Conservation (phyloP, 768 basidiomycete species). For the Naganishia vishniacii region DNA sequence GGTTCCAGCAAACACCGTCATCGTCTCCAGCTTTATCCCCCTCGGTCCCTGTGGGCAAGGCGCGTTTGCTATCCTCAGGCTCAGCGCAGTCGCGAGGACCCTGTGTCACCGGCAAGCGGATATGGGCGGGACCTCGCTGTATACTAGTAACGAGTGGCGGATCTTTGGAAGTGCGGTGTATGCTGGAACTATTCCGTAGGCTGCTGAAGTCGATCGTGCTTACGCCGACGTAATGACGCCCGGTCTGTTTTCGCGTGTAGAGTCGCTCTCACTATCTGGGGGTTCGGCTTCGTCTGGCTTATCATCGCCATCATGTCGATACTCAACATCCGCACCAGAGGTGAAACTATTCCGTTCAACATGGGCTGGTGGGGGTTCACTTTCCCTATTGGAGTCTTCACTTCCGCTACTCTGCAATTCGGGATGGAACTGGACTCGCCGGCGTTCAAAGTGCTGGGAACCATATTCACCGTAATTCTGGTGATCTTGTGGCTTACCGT, state of each 20-base stretch:
- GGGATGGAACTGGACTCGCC: constrained; percentile 41
- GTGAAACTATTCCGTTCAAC: constrained; percentile 19
- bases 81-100: constrained; percentile 33
- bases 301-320: constrained; percentile 35
- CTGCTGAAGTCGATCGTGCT: not conserved
- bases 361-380: constrained; percentile 38
- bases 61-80: constrained; percentile 45
- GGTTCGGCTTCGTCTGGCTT: constrained; percentile 43
- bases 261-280: constrained; percentile 43
- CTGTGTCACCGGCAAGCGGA: constrained; percentile 15
- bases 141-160: constrained; percentile 21
- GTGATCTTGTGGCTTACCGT: constrained; percentile 42
- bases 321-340: constrained; percentile 28
- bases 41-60: constrained; percentile 68
- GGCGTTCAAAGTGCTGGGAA: constrained; percentile 43
- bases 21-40: constrained; percentile 57
- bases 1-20: constrained; percentile 8
- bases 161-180: constrained; percentile 25
- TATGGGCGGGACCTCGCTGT: not conserved
- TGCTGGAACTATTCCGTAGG: constrained; percentile 26
- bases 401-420: constrained; percentile 38
- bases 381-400: constrained; percentile 46
- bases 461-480: constrained; percentile 37
- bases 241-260: not conserved
- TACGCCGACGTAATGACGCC: not conserved